Percentiles rank a stretch among this genome's conserved stretches.
These are phyloP conservation scores for Ocimum tenuiflorum DNA, from an alignment of 257 asterid species.

Conservation along the genomic window DNA sequence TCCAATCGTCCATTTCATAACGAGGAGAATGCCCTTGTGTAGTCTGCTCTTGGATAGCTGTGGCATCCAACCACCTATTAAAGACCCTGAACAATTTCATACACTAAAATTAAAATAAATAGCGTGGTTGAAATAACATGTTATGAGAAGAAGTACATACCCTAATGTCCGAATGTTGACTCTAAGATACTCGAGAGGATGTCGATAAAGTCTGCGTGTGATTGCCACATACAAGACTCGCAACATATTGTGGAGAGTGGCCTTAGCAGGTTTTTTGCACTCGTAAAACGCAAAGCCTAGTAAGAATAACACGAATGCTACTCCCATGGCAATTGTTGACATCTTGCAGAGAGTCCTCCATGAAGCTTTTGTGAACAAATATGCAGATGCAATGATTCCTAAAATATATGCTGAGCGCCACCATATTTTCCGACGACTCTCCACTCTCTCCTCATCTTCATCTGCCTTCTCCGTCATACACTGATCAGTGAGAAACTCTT, in stretches of 20 bases:
- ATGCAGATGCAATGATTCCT: not conserved
- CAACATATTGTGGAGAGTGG: not conserved
- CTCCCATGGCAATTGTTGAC: not conserved
- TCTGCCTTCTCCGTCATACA: not conserved
- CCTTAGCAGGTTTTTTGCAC: not conserved
- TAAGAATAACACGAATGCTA: not conserved
- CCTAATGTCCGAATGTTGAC: not conserved
- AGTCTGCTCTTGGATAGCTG: too few species aligned
- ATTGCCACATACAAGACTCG: not conserved
- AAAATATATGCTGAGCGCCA: constrained; percentile 5
- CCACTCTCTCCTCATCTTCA: not conserved
- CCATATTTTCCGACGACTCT: constrained; percentile 7
- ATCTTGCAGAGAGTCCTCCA: not conserved
- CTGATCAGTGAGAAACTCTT: constrained; percentile 8
- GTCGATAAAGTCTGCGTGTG: not conserved
- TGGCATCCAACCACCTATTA: too few species aligned
- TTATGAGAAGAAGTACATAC: too few species aligned
- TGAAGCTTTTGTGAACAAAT: not conserved
- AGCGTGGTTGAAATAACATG: too few species aligned
- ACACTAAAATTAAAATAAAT: too few species aligned
- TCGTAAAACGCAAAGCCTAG: not conserved
- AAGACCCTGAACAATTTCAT: too few species aligned
- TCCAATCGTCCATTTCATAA: too few species aligned
- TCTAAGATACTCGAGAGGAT: not conserved
- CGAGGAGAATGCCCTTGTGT: too few species aligned